Base-by-base conservation (phyloP, 768 basidiomycete species). In the Mycena belliarum region DNA sequence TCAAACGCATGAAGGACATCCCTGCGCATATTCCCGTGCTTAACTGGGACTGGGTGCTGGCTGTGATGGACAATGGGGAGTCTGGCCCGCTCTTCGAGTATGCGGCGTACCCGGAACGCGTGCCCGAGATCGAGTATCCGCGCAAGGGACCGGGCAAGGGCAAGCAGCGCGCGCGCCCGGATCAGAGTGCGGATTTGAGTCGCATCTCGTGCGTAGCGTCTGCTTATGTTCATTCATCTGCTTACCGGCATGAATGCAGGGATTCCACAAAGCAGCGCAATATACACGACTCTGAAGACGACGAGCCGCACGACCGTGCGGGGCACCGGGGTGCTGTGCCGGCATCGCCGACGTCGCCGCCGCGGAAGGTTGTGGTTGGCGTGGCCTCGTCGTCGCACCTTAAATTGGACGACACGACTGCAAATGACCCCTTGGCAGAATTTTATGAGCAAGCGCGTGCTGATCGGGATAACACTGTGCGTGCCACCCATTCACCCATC, bases 11-110 rank as follows among this genome's bases (percentile, higher is more conserved):
- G 16, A 70, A 68, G 8, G 80, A 88, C 5, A 85, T 92, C 42
- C 88, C 89, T 5, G 68, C 76, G n/a, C 73, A 81, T 41, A 85
- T 89, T 12, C 84, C 86, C 11, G 84, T 83, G 12, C 79, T 89
- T 29, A 81, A 66, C 35, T 89, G 87, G 88, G 63, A 65, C 15
- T 90, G 87, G 87, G 74, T 87, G 10, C 58, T 77, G 57, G 69
- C 68, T 23, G 71, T 72, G 15, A 59, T 70, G 33, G 68, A 73
- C 37, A 61, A 61, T 21, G 68, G 59, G 50, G 21, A 32, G 10
- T 23, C 35, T 57, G 21, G 48, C 38, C 33, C 55, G 29, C 35
- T 54, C 33, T 23, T 64, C 60, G 24, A 32, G 52, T 35, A 82
- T 57, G 81, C 83, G 2, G 80, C 80, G 5, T 84, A 81, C 60